phyloP scores from a whole-genome alignment of 2,329 filamentous ascomycete species.

The Aspergillus alliaceus region DNA sequence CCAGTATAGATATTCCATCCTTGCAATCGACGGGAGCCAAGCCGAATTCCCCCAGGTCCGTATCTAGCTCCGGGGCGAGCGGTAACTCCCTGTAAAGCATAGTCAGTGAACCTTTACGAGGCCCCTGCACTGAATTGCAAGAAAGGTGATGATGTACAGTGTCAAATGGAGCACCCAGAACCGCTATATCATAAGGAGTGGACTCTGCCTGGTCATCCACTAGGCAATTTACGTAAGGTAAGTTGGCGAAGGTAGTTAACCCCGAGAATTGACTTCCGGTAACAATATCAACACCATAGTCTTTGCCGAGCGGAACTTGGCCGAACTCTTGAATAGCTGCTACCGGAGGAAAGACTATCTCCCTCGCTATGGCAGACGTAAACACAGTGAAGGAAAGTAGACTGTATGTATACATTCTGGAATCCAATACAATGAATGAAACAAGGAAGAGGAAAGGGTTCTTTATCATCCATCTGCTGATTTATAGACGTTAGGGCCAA shows the following conservation, averaged over 20 bases:
- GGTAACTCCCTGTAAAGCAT: slow-evolving; percentile 38
- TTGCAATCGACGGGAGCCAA: slow-evolving; percentile 51
- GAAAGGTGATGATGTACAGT: slow-evolving; percentile 30
- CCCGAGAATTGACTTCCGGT: slow-evolving; percentile 45
- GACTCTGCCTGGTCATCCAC: slow-evolving; percentile 16
- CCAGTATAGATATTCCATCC: slow-evolving; percentile 53
- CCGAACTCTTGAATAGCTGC: slow-evolving; percentile 19
- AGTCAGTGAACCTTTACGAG: not conserved
- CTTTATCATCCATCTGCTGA: not conserved
- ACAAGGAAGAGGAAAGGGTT: not conserved
- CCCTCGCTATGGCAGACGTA: slow-evolving; percentile 10
- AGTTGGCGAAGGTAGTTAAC: slow-evolving; percentile 33
- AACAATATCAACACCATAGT: slow-evolving; percentile 42
- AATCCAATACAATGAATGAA: not conserved
- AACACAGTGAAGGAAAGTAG: not conserved
- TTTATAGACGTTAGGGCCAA: not conserved
- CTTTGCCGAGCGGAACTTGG: slow-evolving; percentile 16
- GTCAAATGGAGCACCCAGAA: slow-evolving; percentile 54
- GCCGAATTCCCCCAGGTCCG: slow-evolving; percentile 53
- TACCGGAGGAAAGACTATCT: slow-evolving; percentile 30
- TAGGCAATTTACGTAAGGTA: slow-evolving; percentile 35
- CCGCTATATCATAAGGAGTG: slow-evolving; percentile 39
- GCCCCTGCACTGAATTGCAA: not conserved
- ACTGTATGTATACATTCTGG: not conserved
- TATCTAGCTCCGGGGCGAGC: slow-evolving; percentile 54